Percentiles rank a stretch among this genome's conserved stretches.
phyloP scores from a whole-genome alignment of 2,329 filamentous ascomycete species.

The Ophiocordyceps camponoti-rufipedis region DNA sequence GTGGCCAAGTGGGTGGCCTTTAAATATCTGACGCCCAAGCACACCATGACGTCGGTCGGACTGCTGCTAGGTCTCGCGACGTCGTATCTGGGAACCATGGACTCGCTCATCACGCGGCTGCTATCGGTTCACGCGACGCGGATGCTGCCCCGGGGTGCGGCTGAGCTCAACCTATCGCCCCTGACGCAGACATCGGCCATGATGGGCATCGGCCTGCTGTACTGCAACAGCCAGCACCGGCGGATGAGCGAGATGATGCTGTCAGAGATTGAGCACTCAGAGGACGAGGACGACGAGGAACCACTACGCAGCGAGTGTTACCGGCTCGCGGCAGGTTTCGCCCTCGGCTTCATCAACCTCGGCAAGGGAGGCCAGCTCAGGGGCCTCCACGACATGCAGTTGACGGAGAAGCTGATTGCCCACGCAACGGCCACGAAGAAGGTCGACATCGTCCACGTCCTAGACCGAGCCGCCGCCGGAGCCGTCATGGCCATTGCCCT shows the following conservation, averaged over 20 bases:
- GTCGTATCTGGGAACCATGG: conserved; percentile 93
- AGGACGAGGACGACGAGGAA: conserved; percentile 65
- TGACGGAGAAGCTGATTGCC: conserved; percentile 73
- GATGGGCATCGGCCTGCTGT: conserved; percentile 90
- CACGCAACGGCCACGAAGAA: conserved; percentile 80
- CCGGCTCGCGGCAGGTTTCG: conserved; percentile 80
- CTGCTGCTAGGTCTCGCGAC: conserved; percentile 82
- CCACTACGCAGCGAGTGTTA: conserved; percentile 88
- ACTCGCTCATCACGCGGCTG: conserved; percentile 80
- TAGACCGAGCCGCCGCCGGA: conserved; percentile 86
- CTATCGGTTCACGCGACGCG: conserved; percentile 91
- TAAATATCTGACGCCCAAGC: conserved; percentile 97
- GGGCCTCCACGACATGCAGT: conserved; percentile 81
- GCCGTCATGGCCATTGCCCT: conserved; percentile 78
- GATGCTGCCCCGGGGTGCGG: conserved; percentile 81
- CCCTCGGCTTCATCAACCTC: conserved; percentile 85
- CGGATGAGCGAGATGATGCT: conserved; percentile 99
- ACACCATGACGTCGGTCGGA: conserved; percentile 97
- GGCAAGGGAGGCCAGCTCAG: conserved; percentile 77
- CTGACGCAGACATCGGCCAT: conserved; percentile 90
- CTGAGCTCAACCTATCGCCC: conserved; percentile 83
- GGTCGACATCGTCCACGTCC: conserved; percentile 77
- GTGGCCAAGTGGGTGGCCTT: conserved; percentile 97
- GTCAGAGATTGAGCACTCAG: conserved; percentile 82
- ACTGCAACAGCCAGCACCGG: conserved; percentile 88